A percentile compares a stretch with the other conserved stretches of the same genome.
These are phyloP conservation scores for Cercospora nicotianae DNA, from an alignment of 2,329 filamentous ascomycete species.

Conservation along the genomic window DNA sequence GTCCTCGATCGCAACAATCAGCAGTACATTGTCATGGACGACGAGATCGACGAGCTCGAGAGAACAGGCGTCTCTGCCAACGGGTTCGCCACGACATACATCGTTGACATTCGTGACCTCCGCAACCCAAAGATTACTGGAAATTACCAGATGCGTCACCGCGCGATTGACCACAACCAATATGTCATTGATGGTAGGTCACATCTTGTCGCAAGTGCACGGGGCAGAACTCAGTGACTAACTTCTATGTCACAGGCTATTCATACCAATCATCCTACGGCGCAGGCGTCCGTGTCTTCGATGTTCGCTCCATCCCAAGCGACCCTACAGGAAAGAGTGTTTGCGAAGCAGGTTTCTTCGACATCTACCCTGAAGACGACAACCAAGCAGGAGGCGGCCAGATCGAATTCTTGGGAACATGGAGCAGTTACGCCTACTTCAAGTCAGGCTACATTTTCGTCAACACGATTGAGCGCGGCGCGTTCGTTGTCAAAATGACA, in stretches of 20 bases:
- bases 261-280: slow-evolving; percentile 43
- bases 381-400: slow-evolving; percentile 36
- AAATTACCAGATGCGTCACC: slow-evolving; percentile 38
- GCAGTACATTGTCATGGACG: slow-evolving; percentile 53
- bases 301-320: slow-evolving; percentile 39
- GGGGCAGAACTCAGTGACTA: neutral
- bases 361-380: slow-evolving; percentile 55
- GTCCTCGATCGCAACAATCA: slow-evolving; percentile 44
- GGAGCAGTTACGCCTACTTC: slow-evolving; percentile 53
- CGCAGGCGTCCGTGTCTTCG: slow-evolving; percentile 38
- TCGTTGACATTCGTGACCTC: slow-evolving; percentile 52
- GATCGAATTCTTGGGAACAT: slow-evolving; percentile 44
- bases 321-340: slow-evolving; percentile 50
- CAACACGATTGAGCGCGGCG: slow-evolving; percentile 55
- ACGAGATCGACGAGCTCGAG: slow-evolving; percentile 53
- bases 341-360: slow-evolving; percentile 52
- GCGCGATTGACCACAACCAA: slow-evolving; percentile 45
- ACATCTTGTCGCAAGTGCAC: neutral
- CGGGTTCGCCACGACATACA: slow-evolving; percentile 43
- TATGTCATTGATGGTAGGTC: slow-evolving; percentile 40
- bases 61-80: slow-evolving; percentile 1
- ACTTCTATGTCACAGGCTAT: slow-evolving; percentile 10
- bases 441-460: slow-evolving; percentile 52
- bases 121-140: slow-evolving; percentile 44
- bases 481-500: slow-evolving; percentile 48